Conservation (phyloP, 305 asterid genomes). For the Solanum hybrid region DNA sequence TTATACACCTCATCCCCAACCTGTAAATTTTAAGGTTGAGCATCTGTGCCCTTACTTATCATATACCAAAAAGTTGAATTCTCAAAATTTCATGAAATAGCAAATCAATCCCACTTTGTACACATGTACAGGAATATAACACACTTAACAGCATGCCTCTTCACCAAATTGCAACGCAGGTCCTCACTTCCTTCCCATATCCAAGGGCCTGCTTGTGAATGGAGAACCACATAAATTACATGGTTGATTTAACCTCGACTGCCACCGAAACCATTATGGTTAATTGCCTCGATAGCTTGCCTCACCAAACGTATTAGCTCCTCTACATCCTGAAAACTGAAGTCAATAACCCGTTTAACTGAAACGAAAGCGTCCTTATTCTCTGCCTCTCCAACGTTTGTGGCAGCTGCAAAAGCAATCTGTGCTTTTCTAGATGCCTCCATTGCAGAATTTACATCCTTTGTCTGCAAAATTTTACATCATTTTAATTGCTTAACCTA, state of each 20-base stretch:
- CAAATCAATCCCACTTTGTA: slow-evolving; percentile 44
- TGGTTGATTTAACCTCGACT: slow-evolving; percentile 33
- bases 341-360: slow-evolving; percentile 62
- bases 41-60: slow-evolving; percentile 38
- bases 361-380: slow-evolving; percentile 47
- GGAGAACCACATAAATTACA: slow-evolving; percentile 35
- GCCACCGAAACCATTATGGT: slow-evolving; percentile 37
- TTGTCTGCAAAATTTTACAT: slow-evolving; percentile 40
- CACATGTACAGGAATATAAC: slow-evolving; percentile 49
- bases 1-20: slow-evolving; percentile 22
- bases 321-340: slow-evolving; percentile 71
- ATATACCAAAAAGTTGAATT: slow-evolving; percentile 24
- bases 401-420: slow-evolving; percentile 54
- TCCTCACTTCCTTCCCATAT: slow-evolving; percentile 13
- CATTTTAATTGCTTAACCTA: slow-evolving; percentile 9
- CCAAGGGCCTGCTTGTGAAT: slow-evolving; percentile 20
- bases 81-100: slow-evolving; percentile 30
- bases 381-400: slow-evolving; percentile 37
- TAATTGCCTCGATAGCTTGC: slow-evolving; percentile 50
- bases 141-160: slow-evolving; percentile 25
- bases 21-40: slow-evolving; percentile 19
- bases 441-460: slow-evolving; percentile 69
- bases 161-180: slow-evolving; percentile 27
- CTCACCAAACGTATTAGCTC: slow-evolving; percentile 55
- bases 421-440: slow-evolving; percentile 73